A percentile compares a stretch with the other conserved stretches of the same genome.
Conservation (phyloP, 805 yeast genomes). For the Ogataea glucozyma region DNA sequence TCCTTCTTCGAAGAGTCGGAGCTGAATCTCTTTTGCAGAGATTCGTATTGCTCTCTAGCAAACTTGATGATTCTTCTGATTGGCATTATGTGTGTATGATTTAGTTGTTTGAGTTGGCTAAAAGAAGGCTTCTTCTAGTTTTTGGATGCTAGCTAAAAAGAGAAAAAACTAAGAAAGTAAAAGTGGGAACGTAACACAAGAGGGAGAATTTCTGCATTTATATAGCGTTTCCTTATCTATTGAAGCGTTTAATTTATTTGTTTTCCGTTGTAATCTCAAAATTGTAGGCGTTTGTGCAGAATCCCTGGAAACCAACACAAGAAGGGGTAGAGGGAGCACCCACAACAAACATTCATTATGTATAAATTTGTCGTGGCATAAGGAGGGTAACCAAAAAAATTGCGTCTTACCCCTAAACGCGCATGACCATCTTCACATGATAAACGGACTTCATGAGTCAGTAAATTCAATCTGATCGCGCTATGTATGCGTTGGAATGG, state of each 20-base stretch:
- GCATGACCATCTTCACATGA: too few species aligned
- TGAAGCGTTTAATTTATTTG: slow-evolving; percentile 15
- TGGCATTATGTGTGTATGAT: slow-evolving; percentile 30
- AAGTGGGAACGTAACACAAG: not conserved
- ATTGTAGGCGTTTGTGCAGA: slow-evolving; percentile 4
- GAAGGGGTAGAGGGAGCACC: slow-evolving; percentile 13
- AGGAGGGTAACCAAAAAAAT: not conserved
- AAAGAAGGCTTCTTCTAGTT: slow-evolving; percentile 5
- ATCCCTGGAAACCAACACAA: slow-evolving; percentile 4
- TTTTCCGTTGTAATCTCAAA: not conserved
- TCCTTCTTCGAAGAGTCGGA: slow-evolving; percentile 18
- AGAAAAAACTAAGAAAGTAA: slow-evolving; percentile 5
- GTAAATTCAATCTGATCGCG: too few species aligned
- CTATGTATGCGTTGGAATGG: slow-evolving; percentile 2
- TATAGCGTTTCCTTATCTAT: slow-evolving; percentile 12
- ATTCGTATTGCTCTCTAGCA: slow-evolving; percentile 34
- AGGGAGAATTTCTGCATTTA: slow-evolving; percentile 11
- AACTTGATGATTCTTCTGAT: slow-evolving; percentile 36
- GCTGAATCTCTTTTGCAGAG: slow-evolving; percentile 33
- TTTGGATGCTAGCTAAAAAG: slow-evolving; percentile 2
- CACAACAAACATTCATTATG: slow-evolving; percentile 20
- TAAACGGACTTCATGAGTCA: not conserved
- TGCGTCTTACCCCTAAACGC: not conserved
- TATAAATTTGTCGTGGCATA: slow-evolving; percentile 14
- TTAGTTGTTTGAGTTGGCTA: slow-evolving; percentile 1